Evolutionary conservation across 2,329 filamentous ascomycete species (phyloP), one percentile per base, ranked within the genome.

Genomic region (Pseudogymnoascus sp.): DNA sequence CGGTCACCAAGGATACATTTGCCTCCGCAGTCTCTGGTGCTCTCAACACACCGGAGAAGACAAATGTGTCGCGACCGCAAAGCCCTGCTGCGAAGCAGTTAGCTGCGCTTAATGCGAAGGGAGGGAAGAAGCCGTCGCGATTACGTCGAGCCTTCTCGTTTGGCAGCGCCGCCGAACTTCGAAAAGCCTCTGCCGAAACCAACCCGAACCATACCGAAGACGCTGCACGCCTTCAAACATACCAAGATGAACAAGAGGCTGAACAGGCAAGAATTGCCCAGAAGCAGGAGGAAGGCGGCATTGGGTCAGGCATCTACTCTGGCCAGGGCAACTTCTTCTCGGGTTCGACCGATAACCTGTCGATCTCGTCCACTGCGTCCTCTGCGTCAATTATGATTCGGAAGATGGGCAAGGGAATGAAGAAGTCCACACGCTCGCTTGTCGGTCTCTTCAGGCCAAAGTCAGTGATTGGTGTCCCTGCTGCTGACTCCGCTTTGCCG

Each of bases 361-460:
- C 91, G 12, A 91, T 95, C 66, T 93, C 90, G 1, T 95, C 91
- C 3, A 95, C 90, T 8, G 90, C 90, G 18, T 95, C 91, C 5
- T 95, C 90, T 18, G 90, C 90, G 35, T 95, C 91, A 31, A 86
- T 95, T 69, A 95, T 95, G 90, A 89, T 99, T 67, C 87, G 94
- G 60, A 99, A 99, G 79, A 99, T 99, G 94, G 94, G 94, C 62
- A 91, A 92, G 67, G 92, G 93, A n/a, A 89, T 97, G 86, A 97
- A 96, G 82, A 95, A 94, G 76, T 88, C 91, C 60, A 89, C 88
- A 15, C 84, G 92, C 58, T 97, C 92, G 25, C 84, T 99, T 61
- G 95, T 95, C 67, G 94, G 94, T 27, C 80, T 99, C 6, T 99
- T 99, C 78, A 83, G 94, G 65, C 93, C 94, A 0, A 99, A 97